phyloP scores from a whole-genome alignment of 192 early-diverging fungal species.

The Entrophospora sp. region DNA sequence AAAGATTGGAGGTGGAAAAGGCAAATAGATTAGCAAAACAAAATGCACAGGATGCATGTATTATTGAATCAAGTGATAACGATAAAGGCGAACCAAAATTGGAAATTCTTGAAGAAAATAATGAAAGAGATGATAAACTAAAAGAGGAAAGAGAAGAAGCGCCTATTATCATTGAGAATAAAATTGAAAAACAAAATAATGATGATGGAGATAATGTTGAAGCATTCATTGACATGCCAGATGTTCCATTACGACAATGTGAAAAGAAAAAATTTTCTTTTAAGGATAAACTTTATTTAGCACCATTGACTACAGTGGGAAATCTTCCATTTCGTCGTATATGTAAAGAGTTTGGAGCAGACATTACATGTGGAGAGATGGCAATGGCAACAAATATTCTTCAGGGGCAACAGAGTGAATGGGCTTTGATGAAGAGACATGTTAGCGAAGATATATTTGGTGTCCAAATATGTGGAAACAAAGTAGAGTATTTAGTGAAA shows the following conservation, averaged over 20 bases:
- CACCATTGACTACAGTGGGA: slow-evolving; percentile 94
- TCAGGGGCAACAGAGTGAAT: slow-evolving; percentile 63
- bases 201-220: too few species aligned
- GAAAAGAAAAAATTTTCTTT: slow-evolving; percentile 69
- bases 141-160: neutral
- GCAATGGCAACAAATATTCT: slow-evolving; percentile 61
- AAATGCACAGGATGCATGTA: neutral
- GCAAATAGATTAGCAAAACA: neutral
- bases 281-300: slow-evolving; percentile 82
- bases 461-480: slow-evolving; percentile 74
- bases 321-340: slow-evolving; percentile 94
- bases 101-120: too few species aligned
- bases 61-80: too few species aligned
- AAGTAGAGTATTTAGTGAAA: slow-evolving; percentile 45
- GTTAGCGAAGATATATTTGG: slow-evolving; percentile 86
- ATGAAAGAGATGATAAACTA: neutral
- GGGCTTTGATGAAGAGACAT: slow-evolving; percentile 80
- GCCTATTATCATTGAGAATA: too few species aligned
- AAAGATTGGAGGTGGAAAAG: slow-evolving; percentile 18
- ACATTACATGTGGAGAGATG: slow-evolving; percentile 98
- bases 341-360: slow-evolving; percentile 88
- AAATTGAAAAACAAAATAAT: too few species aligned
- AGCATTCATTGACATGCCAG: slow-evolving; percentile 24
- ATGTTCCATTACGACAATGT: slow-evolving; percentile 33
- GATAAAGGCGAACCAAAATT: too few species aligned